A percentile compares a stretch with the other conserved stretches of the same genome.
Conservation (phyloP, 768 basidiomycete genomes). For the Lactarius quietus region DNA sequence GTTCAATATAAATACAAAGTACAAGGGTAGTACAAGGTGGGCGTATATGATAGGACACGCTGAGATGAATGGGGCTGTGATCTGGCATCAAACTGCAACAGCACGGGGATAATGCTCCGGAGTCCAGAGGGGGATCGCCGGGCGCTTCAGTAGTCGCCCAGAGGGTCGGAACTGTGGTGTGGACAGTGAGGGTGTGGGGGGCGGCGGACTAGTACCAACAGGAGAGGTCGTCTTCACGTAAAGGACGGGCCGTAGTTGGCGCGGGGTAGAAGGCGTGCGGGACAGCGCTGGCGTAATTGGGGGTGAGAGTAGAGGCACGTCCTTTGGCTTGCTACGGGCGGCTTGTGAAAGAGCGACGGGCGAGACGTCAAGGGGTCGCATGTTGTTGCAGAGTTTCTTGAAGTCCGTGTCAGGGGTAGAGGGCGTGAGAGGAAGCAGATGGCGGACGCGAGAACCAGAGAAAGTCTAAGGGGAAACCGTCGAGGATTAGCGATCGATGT, state of each 20-base stretch:
- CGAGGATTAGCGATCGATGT: background rate
- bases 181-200: constrained; percentile 13
- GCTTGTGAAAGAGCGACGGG: background rate
- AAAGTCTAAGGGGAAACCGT: background rate
- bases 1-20: constrained; percentile 9
- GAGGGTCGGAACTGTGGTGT: constrained; percentile 19
- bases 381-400: constrained; percentile 17
- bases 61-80: background rate
- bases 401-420: constrained; percentile 21
- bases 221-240: constrained; percentile 19
- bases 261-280: constrained; percentile 25
- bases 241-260: constrained; percentile 17
- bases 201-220: constrained; percentile 18
- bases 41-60: background rate
- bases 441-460: constrained; percentile 16
- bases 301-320: background rate
- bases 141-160: constrained; percentile 18
- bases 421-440: constrained; percentile 16
- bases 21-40: background rate
- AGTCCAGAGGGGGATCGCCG: constrained; percentile 14
- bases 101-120: constrained; percentile 17
- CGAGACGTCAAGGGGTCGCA: constrained; percentile 7
- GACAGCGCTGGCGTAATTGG: constrained; percentile 28
- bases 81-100: constrained; percentile 17
- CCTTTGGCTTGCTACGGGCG: background rate